Evolutionary conservation across 345 rosid species (phyloP).

Genomic region (Conringia planisiliqua): DNA sequence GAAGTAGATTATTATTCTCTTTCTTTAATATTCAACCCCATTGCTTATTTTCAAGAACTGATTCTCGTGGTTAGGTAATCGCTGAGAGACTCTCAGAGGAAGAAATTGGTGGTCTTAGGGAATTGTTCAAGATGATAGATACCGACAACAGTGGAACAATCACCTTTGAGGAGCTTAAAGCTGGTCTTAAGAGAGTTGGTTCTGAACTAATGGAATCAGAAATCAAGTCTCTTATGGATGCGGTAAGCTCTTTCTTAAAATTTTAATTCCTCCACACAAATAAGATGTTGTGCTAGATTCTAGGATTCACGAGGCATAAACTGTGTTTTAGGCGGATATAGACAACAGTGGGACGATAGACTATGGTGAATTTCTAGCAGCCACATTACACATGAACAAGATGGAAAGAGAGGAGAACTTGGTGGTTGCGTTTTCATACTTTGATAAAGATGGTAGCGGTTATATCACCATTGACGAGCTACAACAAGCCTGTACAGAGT

Average conservation of each 20-base stretch:
- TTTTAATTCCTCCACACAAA: background rate
- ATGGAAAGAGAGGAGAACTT: slow-evolving; percentile 91
- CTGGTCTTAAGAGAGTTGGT: slow-evolving; percentile 75
- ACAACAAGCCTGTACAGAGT: slow-evolving; percentile 90
- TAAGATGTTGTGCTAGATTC: background rate
- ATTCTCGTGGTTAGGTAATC: slow-evolving; percentile 52
- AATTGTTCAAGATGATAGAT: slow-evolving; percentile 91
- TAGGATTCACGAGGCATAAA: background rate
- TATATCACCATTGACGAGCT: slow-evolving; percentile 90
- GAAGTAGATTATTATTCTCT: background rate
- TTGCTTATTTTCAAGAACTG: slow-evolving; percentile 3
- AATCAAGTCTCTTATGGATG: slow-evolving; percentile 89
- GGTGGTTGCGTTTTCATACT: slow-evolving; percentile 78
- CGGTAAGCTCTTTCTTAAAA: slow-evolving; percentile 42
- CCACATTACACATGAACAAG: slow-evolving; percentile 86
- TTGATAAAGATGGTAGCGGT: slow-evolving; percentile 92
- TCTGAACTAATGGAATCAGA: slow-evolving; percentile 89
- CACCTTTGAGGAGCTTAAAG: slow-evolving; percentile 88
- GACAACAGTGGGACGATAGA: slow-evolving; percentile 90
- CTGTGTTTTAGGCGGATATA: slow-evolving; percentile 69
- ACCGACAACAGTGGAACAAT: slow-evolving; percentile 91
- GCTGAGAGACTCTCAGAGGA: slow-evolving; percentile 98
- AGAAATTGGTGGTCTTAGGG: slow-evolving; percentile 94
- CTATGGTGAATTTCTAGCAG: slow-evolving; percentile 92
- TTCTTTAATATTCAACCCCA: background rate